These are phyloP conservation scores for Suillus discolor DNA, from an alignment of 768 basidiomycete genomes.

Conservation along the genomic window DNA sequence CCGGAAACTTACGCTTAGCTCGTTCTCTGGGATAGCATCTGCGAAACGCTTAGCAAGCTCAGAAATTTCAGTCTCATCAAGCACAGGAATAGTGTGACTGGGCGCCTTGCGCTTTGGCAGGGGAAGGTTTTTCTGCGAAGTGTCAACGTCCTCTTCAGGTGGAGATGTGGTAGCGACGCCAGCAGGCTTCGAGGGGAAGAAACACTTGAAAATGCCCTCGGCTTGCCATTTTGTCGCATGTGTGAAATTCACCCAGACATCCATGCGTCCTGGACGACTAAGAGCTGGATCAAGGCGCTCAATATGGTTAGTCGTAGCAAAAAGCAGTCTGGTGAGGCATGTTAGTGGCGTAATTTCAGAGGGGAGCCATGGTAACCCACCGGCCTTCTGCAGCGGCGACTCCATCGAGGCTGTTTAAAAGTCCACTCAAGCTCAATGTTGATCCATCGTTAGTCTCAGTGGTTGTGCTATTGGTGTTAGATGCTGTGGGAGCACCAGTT, in stretches of 20 bases:
- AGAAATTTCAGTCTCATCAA: slow-evolving; percentile 76
- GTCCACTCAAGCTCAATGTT: slow-evolving; percentile 81
- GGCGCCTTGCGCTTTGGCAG: slow-evolving; percentile 63
- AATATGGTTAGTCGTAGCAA: slow-evolving; percentile 93
- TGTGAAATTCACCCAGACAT: slow-evolving; percentile 90
- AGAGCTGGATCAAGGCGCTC: slow-evolving; percentile 90
- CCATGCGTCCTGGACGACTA: slow-evolving; percentile 88
- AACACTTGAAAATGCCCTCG: slow-evolving; percentile 91
- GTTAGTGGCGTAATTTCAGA: slow-evolving; percentile 73
- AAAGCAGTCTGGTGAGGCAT: slow-evolving; percentile 69
- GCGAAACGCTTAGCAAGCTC: slow-evolving; percentile 82
- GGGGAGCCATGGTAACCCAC: slow-evolving; percentile 44
- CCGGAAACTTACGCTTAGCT: slow-evolving; percentile 69
- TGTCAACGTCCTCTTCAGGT: slow-evolving; percentile 35
- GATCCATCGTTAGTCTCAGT: slow-evolving; percentile 70
- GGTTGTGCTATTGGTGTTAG: slow-evolving; percentile 39
- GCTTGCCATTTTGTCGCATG: slow-evolving; percentile 93
- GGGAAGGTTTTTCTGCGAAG: slow-evolving; percentile 68
- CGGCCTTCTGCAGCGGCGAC: slow-evolving; percentile 86
- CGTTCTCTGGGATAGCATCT: slow-evolving; percentile 82
- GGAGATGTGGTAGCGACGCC: slow-evolving; percentile 11
- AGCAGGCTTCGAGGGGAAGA: slow-evolving; percentile 71
- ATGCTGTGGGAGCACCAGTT: slow-evolving; percentile 67
- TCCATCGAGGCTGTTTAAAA: slow-evolving; percentile 85
- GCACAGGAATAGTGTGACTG: slow-evolving; percentile 62